Evolutionary conservation across 768 basidiomycete genomes (phyloP).

Genomic region (Pleurotus cornucopiae): DNA sequence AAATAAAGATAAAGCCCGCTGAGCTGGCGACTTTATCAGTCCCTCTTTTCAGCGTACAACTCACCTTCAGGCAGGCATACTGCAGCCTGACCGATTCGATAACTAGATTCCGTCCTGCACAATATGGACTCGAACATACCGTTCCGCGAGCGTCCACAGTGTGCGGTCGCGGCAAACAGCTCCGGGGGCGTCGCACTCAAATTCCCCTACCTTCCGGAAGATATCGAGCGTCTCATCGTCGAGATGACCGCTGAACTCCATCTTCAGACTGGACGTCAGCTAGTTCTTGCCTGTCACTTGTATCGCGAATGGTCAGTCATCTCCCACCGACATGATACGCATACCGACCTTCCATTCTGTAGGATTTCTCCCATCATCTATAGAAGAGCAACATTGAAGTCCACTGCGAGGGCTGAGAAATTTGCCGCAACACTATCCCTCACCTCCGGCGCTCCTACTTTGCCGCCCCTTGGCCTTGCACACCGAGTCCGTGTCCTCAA

Average conservation of each 20-base stretch:
- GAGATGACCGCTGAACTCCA: background rate
- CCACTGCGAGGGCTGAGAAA: background rate
- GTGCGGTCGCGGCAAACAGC: too few species aligned
- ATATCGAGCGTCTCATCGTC: conserved; percentile 1
- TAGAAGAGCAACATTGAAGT: background rate
- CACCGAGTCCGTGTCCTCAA: background rate
- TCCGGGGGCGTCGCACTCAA: too few species aligned
- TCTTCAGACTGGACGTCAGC: background rate
- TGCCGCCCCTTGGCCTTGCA: background rate
- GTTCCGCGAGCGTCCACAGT: background rate
- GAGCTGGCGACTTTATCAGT: too few species aligned
- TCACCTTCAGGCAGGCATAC: too few species aligned
- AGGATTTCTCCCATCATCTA: background rate
- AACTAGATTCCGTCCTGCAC: background rate
- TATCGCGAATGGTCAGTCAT: conserved; percentile 1
- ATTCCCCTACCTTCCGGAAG: background rate
- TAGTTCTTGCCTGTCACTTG: background rate
- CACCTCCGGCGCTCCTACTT: background rate
- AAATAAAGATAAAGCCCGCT: too few species aligned
- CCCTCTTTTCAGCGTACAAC: too few species aligned
- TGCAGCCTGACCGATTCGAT: too few species aligned
- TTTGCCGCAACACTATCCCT: background rate
- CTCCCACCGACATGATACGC: background rate
- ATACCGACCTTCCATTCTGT: background rate
- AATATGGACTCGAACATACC: background rate